Conservation (phyloP, 352 stramenopile genomes). For the Phytophthora sp. region DNA sequence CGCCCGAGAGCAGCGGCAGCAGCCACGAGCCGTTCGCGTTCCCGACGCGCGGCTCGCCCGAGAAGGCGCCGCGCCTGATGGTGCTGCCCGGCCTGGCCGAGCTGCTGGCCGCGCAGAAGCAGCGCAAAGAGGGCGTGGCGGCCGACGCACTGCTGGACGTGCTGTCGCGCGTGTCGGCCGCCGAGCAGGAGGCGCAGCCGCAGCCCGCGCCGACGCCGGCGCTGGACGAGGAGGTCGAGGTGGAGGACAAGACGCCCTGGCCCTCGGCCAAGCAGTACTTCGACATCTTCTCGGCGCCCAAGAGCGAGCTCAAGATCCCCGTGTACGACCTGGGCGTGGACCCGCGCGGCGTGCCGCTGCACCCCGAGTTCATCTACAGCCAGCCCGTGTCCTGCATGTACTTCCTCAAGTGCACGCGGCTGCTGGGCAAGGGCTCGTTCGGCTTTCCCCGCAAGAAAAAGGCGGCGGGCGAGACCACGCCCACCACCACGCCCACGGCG, state of each 20-base stretch:
- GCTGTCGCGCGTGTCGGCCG: slow-evolving; percentile 26
- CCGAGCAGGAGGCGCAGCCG: slow-evolving; percentile 12
- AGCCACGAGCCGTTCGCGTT: neutral
- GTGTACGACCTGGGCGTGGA: slow-evolving; percentile 80
- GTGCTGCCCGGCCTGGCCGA: slow-evolving; percentile 49
- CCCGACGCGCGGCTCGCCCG: slow-evolving; percentile 5
- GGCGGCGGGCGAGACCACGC: slow-evolving; percentile 6
- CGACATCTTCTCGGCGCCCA: slow-evolving; percentile 50
- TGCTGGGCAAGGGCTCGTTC: slow-evolving; percentile 75
- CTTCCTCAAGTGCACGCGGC: slow-evolving; percentile 65
- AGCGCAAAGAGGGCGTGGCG: slow-evolving; percentile 12
- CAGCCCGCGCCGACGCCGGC: slow-evolving; percentile 3
- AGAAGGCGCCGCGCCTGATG: slow-evolving; percentile 33
- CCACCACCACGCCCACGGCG: slow-evolving; percentile 7
- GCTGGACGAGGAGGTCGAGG: slow-evolving; percentile 40
- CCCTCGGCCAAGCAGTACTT: slow-evolving; percentile 72
- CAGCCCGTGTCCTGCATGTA: slow-evolving; percentile 80
- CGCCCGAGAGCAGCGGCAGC: slow-evolving; percentile 15
- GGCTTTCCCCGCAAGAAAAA: slow-evolving; percentile 75
- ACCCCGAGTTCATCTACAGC: slow-evolving; percentile 82
- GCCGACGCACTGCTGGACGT: slow-evolving; percentile 15
- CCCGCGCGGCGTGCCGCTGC: slow-evolving; percentile 67
- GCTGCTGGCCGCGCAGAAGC: slow-evolving; percentile 36
- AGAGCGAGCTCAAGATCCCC: slow-evolving; percentile 47
- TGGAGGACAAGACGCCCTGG: slow-evolving; percentile 81